Evolutionary conservation across 2,329 filamentous ascomycete genomes (phyloP).

Genomic region (Nigrospora osmanthi): DNA sequence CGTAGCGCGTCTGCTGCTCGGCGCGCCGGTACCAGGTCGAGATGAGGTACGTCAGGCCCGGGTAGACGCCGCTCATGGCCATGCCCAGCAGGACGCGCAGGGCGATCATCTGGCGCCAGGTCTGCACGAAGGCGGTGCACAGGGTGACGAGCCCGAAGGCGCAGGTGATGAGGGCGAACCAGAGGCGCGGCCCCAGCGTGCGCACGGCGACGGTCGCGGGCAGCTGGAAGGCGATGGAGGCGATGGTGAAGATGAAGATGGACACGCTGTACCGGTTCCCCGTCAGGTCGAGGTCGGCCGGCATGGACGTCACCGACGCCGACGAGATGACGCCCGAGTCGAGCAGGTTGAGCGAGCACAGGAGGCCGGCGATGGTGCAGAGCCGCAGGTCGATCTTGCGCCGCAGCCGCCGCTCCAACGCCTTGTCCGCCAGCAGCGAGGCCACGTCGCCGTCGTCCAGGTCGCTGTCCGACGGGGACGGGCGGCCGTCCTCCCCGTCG

Average conservation of each 20-base stretch:
- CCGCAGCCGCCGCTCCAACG: slow-evolving; percentile 28
- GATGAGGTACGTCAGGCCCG: slow-evolving; percentile 42
- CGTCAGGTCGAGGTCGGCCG: slow-evolving; percentile 52
- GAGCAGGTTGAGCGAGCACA: slow-evolving; percentile 62
- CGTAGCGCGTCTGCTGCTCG: slow-evolving; percentile 60
- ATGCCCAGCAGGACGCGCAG: slow-evolving; percentile 59
- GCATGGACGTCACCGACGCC: slow-evolving; percentile 62
- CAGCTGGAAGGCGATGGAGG: slow-evolving; percentile 60
- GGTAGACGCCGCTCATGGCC: slow-evolving; percentile 48
- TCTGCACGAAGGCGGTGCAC: slow-evolving; percentile 59
- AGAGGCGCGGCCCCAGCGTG: slow-evolving; percentile 53
- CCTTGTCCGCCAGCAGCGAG: neutral
- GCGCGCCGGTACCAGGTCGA: slow-evolving; percentile 55
- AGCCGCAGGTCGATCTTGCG: slow-evolving; percentile 60
- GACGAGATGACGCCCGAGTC: slow-evolving; percentile 64
- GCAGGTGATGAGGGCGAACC: slow-evolving; percentile 60
- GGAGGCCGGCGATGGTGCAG: slow-evolving; percentile 63
- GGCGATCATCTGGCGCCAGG: slow-evolving; percentile 63
- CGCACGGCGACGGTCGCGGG: slow-evolving; percentile 61
- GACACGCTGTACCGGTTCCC: slow-evolving; percentile 61
- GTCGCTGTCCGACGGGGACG: neutral
- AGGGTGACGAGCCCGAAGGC: slow-evolving; percentile 54
- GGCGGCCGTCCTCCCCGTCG: neutral
- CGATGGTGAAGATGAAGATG: slow-evolving; percentile 67
- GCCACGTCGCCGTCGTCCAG: neutral